Percentiles rank a stretch among this genome's conserved stretches.
These are phyloP conservation scores for Aegilops tauschii DNA, from an alignment of 176 grass and related monocot genomes.

Conservation along the genomic window DNA sequence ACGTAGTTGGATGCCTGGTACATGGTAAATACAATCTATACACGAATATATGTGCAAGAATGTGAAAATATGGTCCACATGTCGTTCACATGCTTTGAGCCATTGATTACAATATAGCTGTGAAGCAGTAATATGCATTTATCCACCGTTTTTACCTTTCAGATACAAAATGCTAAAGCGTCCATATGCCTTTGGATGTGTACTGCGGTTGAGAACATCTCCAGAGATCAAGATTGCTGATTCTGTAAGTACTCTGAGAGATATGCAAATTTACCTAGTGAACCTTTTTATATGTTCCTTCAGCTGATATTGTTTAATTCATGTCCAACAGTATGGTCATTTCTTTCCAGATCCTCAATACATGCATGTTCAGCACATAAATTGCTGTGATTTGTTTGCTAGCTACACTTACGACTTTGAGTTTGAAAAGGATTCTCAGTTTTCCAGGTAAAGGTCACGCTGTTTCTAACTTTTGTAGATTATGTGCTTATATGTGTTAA, in stretches of 20 bases:
- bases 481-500: conserved; percentile 25
- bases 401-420: conserved; percentile 94
- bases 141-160: not conserved
- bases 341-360: conserved; percentile 99
- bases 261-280: not conserved
- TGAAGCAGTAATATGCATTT: conserved; percentile 12
- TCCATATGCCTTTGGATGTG: conserved; percentile 96
- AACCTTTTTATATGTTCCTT: conserved; percentile 7
- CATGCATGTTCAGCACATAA: conserved; percentile 96
- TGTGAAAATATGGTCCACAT: not conserved
- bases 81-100: not conserved
- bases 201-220: conserved; percentile 86
- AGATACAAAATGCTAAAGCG: conserved; percentile 93
- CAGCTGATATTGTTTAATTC: conserved; percentile 27
- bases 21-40: not conserved
- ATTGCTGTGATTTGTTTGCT: conserved; percentile 91
- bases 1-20: not conserved
- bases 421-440: conserved; percentile 66
- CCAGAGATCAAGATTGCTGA: conserved; percentile 83
- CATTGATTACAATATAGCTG: conserved; percentile 27
- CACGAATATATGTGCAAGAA: not conserved
- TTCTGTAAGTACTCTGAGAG: conserved; percentile 54
- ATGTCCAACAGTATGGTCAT: conserved; percentile 85
- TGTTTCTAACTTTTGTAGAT: conserved; percentile 10
- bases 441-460: conserved; percentile 69